phyloP scores from a whole-genome alignment of 179 eudicot species.

The Beta macrorhiza region DNA sequence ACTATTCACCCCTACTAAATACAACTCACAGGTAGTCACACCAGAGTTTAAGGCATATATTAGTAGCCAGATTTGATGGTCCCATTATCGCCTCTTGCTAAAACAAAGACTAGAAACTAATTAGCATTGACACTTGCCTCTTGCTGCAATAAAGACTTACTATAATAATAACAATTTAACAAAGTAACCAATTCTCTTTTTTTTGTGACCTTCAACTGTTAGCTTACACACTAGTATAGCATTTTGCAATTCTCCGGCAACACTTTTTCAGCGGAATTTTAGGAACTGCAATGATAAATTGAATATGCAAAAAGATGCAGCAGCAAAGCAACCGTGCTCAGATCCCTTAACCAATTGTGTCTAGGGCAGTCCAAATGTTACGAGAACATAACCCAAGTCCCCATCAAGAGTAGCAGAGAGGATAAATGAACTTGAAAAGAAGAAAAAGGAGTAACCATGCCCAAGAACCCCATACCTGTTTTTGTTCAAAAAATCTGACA shows the following conservation, averaged over 20 bases:
- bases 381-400: neutral
- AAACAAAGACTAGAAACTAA: neutral
- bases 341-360: neutral
- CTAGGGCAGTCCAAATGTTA: neutral
- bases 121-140: neutral
- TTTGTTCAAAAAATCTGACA: conserved; percentile 70
- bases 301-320: neutral
- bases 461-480: conserved; percentile 54
- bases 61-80: neutral
- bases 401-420: conserved; percentile 1
- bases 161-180: neutral
- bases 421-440: neutral
- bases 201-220: neutral
- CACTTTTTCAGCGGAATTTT: neutral
- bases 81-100: neutral
- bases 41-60: neutral
- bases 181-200: neutral
- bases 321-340: neutral
- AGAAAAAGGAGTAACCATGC: neutral
- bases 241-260: neutral
- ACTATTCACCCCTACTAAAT: neutral
- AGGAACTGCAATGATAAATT: neutral
- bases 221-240: neutral
- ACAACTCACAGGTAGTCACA: neutral
- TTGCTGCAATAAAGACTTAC: neutral